Conservation (phyloP, 352 stramenopile species). For the Thraustochytrium striatum region DNA sequence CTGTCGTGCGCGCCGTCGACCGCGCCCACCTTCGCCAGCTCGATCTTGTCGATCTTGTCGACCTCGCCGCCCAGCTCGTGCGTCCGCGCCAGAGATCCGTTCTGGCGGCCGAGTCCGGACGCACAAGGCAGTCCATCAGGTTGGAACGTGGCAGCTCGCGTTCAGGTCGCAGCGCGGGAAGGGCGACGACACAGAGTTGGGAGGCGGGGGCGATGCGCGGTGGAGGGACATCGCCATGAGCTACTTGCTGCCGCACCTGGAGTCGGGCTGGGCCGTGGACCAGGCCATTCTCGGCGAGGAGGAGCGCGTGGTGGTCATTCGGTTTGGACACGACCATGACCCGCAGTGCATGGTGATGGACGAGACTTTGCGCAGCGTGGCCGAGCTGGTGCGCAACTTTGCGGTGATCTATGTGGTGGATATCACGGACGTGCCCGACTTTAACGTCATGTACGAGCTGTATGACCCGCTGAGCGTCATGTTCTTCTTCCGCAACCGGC, state of each 20-base stretch:
- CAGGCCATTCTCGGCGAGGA: constrained; percentile 97
- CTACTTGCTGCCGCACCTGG: constrained; percentile 96
- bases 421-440: constrained; percentile 92
- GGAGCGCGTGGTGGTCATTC: constrained; percentile 96
- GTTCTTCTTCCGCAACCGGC: constrained; percentile 99
- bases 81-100: no score
- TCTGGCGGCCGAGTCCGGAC: no score
- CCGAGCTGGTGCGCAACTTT: constrained; percentile 99
- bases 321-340: constrained; percentile 96
- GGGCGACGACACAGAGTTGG: no score
- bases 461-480: constrained; percentile 98
- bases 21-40: no score
- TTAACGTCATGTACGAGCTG: constrained; percentile 99
- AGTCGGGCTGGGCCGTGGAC: constrained; percentile 95
- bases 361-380: constrained; percentile 86
- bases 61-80: no score
- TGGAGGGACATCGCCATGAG: constrained; percentile 66
- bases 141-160: no score
- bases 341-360: constrained; percentile 98
- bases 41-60: no score
- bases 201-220: neutral
- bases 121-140: no score
- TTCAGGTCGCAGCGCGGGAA: no score
- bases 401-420: constrained; percentile 94
- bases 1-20: no score